Base-by-base conservation (phyloP, 306 rosid genomes). In the Dalbergia cultrata region DNA sequence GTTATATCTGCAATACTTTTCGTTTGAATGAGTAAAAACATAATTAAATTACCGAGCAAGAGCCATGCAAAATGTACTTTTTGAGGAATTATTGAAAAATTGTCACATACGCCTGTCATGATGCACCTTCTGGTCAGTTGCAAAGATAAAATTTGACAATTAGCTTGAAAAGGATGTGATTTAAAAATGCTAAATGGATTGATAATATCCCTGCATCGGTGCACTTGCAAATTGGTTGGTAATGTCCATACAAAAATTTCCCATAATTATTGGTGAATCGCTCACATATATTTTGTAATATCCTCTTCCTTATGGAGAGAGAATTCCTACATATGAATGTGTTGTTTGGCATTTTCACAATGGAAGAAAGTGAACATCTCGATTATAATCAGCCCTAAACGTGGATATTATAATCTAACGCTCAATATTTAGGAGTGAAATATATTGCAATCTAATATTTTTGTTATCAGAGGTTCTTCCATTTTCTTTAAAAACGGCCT, bases 361-460 rank as follows among this genome's bases (percentile, higher is more conserved):
- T 11, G 8, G 44, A 67, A 77, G 78, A 49, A 12, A 50, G 50
- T 72, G 67, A 52, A 74, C 1, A 68, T 22, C 17, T 58, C 60
- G 1, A 53, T 67, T 54, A 37, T 59, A 68, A 83, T 67, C 68
- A 50, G 21, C 61, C 62, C 8, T 33, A 21, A 73, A 79, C 50
- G 78, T 84, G 74, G 61, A 84, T 64, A 76, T 65, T 33, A 59
- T 60, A 74, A 70, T 56, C 35, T 16, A 35, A 50, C 44, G 21
- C 43, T 72, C 60, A 53, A 53, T 63, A 72, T 41, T 17, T 56
- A 33, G 13, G 63, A 61, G 13, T 17, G 4, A 11, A 56, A 16
- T 41, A 31, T 17, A 13, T 49, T 31, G 14, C 12, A 59, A 45
- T 79, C 54, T 10, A 58, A 69, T 31, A 17, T 49, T 16, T 47